These are phyloP conservation scores for Noccaea caerulescens DNA, from an alignment of 345 rosid species.

Conservation along the genomic window DNA sequence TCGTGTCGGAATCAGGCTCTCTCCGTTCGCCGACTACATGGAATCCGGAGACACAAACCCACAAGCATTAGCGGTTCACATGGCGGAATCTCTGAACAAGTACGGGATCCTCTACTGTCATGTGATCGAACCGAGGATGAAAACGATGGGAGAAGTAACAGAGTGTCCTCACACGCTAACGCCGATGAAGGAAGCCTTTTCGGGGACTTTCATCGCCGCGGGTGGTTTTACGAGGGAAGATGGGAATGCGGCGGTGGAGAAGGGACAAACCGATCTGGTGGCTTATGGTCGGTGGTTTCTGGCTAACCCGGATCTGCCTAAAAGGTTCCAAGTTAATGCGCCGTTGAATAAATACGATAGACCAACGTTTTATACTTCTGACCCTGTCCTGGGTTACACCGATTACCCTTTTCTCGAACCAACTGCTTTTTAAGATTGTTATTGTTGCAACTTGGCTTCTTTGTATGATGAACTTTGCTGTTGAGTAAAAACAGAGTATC, in stretches of 20 bases:
- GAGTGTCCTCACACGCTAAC: conserved; percentile 46
- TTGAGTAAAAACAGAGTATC: background rate
- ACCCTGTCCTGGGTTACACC: conserved; percentile 57
- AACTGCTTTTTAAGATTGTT: background rate
- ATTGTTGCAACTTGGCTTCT: background rate
- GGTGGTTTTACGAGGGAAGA: conserved; percentile 64
- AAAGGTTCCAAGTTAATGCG: conserved; percentile 61
- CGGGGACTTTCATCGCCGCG: conserved; percentile 61
- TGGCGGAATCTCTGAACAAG: conserved; percentile 65
- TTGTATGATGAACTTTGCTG: background rate
- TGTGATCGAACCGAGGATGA: conserved; percentile 72
- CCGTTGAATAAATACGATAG: conserved; percentile 60
- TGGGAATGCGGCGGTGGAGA: conserved; percentile 55
- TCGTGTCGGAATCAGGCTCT: conserved; percentile 68
- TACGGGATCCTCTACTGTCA: conserved; percentile 66
- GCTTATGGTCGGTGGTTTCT: conserved; percentile 63
- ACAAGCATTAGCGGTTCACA: conserved; percentile 57
- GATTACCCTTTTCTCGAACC: conserved; percentile 68
- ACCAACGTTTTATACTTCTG: conserved; percentile 51
- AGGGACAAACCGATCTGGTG: conserved; percentile 58
- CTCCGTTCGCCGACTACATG: conserved; percentile 57
- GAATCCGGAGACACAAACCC: conserved; percentile 73
- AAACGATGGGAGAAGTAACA: conserved; percentile 30
- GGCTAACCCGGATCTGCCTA: conserved; percentile 77
- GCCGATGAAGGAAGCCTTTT: conserved; percentile 70